Evolutionary conservation across 306 rosid species (phyloP).

Genomic region (Cicer cuneatum): DNA sequence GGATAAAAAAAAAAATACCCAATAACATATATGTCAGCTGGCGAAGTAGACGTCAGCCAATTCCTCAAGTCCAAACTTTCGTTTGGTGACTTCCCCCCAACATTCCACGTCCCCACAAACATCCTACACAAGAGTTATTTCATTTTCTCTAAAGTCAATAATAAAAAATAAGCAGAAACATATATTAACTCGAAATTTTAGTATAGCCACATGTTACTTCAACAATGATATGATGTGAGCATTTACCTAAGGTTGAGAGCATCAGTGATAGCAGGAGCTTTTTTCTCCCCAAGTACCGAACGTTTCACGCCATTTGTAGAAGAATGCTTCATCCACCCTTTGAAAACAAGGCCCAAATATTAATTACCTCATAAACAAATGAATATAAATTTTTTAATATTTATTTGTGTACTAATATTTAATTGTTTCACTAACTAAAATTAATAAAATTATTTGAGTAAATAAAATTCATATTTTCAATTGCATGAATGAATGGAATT

Average conservation of each 20-base stretch:
- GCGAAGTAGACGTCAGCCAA: slow-evolving; percentile 73
- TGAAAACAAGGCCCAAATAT: slow-evolving; percentile 35
- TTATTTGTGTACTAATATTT: no score
- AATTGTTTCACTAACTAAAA: no score
- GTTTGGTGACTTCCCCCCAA: slow-evolving; percentile 89
- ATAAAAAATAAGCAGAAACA: not conserved
- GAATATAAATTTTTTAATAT: no score
- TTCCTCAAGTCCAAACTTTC: slow-evolving; percentile 64
- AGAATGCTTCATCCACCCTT: slow-evolving; percentile 57
- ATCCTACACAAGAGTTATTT: slow-evolving; percentile 52
- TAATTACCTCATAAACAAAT: slow-evolving; percentile 22
- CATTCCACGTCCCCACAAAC: slow-evolving; percentile 97
- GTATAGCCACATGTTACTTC: slow-evolving; percentile 35
- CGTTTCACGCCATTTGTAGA: slow-evolving; percentile 34
- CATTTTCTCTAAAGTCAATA: slow-evolving; percentile 29
- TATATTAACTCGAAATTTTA: not conserved
- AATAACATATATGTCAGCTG: slow-evolving; percentile 72
- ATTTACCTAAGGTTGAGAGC: slow-evolving; percentile 58
- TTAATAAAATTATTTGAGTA: no score
- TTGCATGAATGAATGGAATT: no score
- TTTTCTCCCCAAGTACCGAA: slow-evolving; percentile 36
- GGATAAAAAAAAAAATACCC: slow-evolving; percentile 56
- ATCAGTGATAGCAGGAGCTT: slow-evolving; percentile 38
- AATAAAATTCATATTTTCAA: no score
- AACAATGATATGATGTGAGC: slow-evolving; percentile 26